Base-by-base conservation (phyloP, 176 grass and related monocot species). In the Thalia dealbata region DNA sequence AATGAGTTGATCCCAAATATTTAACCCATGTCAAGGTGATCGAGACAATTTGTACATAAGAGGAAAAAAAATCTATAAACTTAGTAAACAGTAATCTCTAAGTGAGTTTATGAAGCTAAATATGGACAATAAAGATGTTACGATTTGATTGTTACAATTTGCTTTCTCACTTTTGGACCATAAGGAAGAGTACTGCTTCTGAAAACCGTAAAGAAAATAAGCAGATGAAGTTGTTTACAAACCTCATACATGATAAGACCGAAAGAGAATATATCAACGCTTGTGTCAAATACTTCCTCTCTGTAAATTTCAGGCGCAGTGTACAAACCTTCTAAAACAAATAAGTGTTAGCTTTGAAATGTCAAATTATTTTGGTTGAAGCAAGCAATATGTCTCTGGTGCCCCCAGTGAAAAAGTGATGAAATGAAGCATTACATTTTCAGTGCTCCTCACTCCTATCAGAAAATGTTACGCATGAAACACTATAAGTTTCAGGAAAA, bases 181-280 rank as follows among this genome's bases (percentile, higher is more conserved):
- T 70, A 28, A 18, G 11, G 28, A 50, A 59, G 22, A 13, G n/a
- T n/a, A n/a, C 30, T 70, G 19, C 54, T 29, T 50, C 32, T 59
- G 12, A 13, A 61, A 79, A 22, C 4, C 4, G 48, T 61, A 67
- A 7, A 3, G 26, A 19, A 29, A 48, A 71, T 32, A 22, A 45
- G 16, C 14, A 45, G 21, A 18, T 7, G 51, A 35, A 51, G 12
- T 58, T 10, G 61, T 26, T 14, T 46, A 51, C 55, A 50, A 75
- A 92, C 92, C 95, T 99, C 95, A 11, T 93, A 93, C 9, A 99
- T 76, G 79, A 99, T 91, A 50, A 99, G 87, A 64, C 95, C 87
- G 60, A 99, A 99, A 16, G 95, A 86, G 42, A 85, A 99, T 22
- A 83, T 79, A 25, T 99, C 95, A 0, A 99, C 88, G 43, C 87